Percentiles rank a stretch among this genome's conserved stretches.
Conservation (phyloP, 2,329 filamentous ascomycete species). For the Cladophialophora carrionii region DNA sequence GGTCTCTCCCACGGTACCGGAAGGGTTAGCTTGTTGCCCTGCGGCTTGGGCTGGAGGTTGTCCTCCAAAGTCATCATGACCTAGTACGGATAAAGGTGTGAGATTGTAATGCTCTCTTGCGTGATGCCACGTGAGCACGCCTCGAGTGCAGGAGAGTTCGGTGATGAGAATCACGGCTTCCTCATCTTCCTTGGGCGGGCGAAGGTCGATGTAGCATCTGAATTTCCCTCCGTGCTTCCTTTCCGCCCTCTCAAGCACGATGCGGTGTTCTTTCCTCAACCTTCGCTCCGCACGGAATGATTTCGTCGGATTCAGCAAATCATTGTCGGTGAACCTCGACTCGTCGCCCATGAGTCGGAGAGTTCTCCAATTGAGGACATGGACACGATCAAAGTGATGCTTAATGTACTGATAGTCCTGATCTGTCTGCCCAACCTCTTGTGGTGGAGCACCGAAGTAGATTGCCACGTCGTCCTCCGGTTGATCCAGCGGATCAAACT, state of each 20-base stretch:
- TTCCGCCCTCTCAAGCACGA: conserved; percentile 21
- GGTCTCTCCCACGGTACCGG: not conserved
- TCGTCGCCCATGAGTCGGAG: conserved; percentile 41
- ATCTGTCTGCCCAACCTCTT: conserved; percentile 27
- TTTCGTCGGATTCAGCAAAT: conserved; percentile 40
- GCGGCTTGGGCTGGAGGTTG: conserved; percentile 7
- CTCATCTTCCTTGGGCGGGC: conserved; percentile 64
- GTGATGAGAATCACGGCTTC: conserved; percentile 64
- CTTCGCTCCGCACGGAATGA: conserved; percentile 37
- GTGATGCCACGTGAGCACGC: conserved; percentile 60
- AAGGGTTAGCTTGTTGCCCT: not conserved
- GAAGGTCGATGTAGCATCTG: conserved; percentile 66
- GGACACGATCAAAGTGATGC: conserved; percentile 39
- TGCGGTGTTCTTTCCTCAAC: conserved; percentile 23
- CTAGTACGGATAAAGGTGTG: conserved; percentile 49
- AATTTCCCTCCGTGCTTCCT: conserved; percentile 41
- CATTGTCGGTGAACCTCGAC: conserved; percentile 38
- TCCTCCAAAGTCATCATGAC: conserved; percentile 51
- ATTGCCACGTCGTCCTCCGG: conserved; percentile 45
- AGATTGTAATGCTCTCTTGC: conserved; percentile 47
- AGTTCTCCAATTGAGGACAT: conserved; percentile 44
- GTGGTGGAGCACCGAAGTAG: conserved; percentile 44
- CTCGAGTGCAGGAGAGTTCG: conserved; percentile 61
- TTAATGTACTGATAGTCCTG: conserved; percentile 30
- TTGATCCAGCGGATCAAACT: conserved; percentile 32